phyloP scores from a whole-genome alignment of 371 early-diverging fungal species.

The Mucor velutinosus region DNA sequence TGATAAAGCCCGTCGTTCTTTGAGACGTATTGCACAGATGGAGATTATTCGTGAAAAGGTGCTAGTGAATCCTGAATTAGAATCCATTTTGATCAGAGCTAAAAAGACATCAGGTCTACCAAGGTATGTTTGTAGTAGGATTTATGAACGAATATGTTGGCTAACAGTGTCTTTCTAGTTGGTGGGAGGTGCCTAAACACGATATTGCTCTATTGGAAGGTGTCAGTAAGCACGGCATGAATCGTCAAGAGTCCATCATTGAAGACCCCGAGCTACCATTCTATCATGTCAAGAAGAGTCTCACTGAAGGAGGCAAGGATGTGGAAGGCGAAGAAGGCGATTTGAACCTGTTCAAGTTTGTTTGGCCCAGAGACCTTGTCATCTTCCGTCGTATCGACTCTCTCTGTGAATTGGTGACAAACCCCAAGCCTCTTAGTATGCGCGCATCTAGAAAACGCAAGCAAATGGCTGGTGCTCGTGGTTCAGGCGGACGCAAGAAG shows the following conservation, averaged over 20 bases:
- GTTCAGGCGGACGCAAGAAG: slow-evolving; percentile 4
- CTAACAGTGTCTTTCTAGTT: slow-evolving; percentile 38
- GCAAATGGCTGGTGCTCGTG: slow-evolving; percentile 2
- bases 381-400: slow-evolving; percentile 63
- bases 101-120: slow-evolving; percentile 55
- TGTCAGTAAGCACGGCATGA: slow-evolving; percentile 73
- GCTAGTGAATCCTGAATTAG: slow-evolving; percentile 58
- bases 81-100: slow-evolving; percentile 35
- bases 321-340: slow-evolving; percentile 23
- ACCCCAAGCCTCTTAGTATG: slow-evolving; percentile 54
- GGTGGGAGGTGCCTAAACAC: slow-evolving; percentile 73
- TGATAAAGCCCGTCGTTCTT: slow-evolving; percentile 72
- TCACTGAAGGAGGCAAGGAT: slow-evolving; percentile 23
- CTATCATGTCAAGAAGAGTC: slow-evolving; percentile 37
- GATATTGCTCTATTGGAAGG: slow-evolving; percentile 73
- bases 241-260: slow-evolving; percentile 69
- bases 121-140: slow-evolving; percentile 25
- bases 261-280: slow-evolving; percentile 70
- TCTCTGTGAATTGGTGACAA: slow-evolving; percentile 59
- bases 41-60: slow-evolving; percentile 68
- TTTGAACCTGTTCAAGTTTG: slow-evolving; percentile 47
- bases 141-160: background rate
- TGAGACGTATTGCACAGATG: slow-evolving; percentile 78
- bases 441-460: slow-evolving; percentile 39
- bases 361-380: slow-evolving; percentile 66